These are phyloP conservation scores for Colletotrichum aenigma DNA, from an alignment of 2,329 filamentous ascomycete genomes.

Conservation along the genomic window DNA sequence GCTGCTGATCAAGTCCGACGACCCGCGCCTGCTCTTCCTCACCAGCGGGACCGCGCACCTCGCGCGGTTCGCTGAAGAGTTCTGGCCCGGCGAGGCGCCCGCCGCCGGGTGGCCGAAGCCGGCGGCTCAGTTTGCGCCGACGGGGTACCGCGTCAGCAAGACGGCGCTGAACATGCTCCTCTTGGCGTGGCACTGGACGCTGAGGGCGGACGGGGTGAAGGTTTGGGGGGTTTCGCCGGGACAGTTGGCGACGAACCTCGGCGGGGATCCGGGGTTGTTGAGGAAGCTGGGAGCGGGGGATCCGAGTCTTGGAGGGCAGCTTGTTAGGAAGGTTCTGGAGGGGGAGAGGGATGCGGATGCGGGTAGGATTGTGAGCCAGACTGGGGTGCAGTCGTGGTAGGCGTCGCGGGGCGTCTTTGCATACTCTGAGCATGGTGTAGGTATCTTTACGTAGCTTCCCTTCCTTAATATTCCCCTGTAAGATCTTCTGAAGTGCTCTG, in stretches of 20 bases:
- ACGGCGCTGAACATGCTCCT: constrained; percentile 32
- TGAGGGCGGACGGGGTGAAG: constrained; percentile 42
- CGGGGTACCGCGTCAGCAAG: constrained; percentile 35
- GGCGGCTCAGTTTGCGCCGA: constrained; percentile 20
- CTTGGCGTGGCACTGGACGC: not conserved
- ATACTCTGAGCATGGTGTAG: fast-evolving
- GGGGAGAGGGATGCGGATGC: constrained; percentile 42
- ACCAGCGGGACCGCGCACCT: constrained; percentile 47
- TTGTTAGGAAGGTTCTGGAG: constrained; percentile 43
- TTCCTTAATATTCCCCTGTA: too few species aligned
- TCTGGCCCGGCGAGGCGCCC: constrained; percentile 24
- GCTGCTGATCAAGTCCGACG: constrained; percentile 42
- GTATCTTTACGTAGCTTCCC: not conserved
- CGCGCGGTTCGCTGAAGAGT: constrained; percentile 27
- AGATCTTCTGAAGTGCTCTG: not conserved
- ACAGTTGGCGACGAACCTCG: constrained; percentile 42
- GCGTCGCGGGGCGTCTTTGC: not conserved
- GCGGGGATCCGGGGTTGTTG: constrained; percentile 23
- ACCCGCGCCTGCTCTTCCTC: constrained; percentile 54
- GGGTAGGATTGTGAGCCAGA: constrained; percentile 35
- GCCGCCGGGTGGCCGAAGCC: constrained; percentile 53
- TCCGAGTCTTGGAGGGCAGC: constrained; percentile 36
- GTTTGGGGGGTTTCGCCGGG: constrained; percentile 43
- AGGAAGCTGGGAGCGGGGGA: constrained; percentile 31
- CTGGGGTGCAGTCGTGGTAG: constrained; percentile 14